Conservation (phyloP, 208 protist genomes). For the Trypanosoma congolense region DNA sequence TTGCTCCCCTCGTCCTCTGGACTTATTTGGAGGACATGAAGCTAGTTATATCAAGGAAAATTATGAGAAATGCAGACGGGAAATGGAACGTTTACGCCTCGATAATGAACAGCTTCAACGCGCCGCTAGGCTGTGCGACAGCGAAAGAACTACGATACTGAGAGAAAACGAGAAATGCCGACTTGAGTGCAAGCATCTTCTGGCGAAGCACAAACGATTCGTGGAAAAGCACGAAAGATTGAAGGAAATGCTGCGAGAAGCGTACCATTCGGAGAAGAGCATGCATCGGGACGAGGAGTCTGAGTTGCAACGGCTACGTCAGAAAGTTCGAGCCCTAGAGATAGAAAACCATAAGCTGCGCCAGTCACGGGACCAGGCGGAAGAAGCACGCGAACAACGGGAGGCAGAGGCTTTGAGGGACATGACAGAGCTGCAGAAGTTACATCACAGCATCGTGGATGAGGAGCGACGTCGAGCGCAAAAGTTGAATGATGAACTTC, state of each 20-base stretch:
- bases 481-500: slow-evolving; percentile 34
- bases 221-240: slow-evolving; percentile 46
- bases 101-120: slow-evolving; percentile 29
- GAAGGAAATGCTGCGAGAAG: slow-evolving; percentile 45
- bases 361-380: slow-evolving; percentile 59
- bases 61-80: slow-evolving; percentile 7
- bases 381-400: slow-evolving; percentile 67
- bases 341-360: slow-evolving; percentile 57
- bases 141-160: slow-evolving; percentile 34
- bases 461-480: slow-evolving; percentile 51
- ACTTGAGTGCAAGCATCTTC: slow-evolving; percentile 79
- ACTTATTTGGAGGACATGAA: slow-evolving; percentile 2
- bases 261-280: slow-evolving; percentile 30
- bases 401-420: slow-evolving; percentile 71
- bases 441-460: slow-evolving; percentile 53
- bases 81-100: slow-evolving; percentile 12
- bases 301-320: slow-evolving; percentile 45
- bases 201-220: slow-evolving; percentile 45
- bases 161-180: slow-evolving; percentile 62
- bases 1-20: neutral
- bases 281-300: slow-evolving; percentile 30
- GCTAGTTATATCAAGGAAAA: slow-evolving; percentile 8
- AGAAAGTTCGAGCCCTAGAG: slow-evolving; percentile 52
- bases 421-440: slow-evolving; percentile 59
- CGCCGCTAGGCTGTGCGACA: slow-evolving; percentile 26